These are phyloP conservation scores for Galerina marginata DNA, from an alignment of 768 basidiomycete species.

Conservation along the genomic window DNA sequence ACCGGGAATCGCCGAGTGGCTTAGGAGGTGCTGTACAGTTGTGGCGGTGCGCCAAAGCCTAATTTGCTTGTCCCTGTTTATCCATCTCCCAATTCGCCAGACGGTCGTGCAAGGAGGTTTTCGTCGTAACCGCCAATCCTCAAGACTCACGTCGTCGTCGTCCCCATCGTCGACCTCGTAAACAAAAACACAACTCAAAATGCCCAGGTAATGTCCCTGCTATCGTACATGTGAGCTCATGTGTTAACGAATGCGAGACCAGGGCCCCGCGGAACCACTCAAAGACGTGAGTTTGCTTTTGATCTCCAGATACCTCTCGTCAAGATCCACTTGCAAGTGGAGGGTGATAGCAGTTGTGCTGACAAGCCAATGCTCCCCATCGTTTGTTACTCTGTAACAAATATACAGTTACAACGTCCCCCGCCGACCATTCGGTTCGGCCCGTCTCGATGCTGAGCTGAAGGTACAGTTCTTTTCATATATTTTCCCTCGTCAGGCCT, in stretches of 20 bases:
- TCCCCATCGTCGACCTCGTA: constrained; percentile 35
- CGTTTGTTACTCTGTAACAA: constrained; percentile 43
- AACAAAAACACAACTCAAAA: constrained; percentile 55
- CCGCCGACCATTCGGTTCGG: constrained; percentile 94
- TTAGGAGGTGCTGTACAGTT: constrained; percentile 67
- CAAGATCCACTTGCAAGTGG: constrained; percentile 73
- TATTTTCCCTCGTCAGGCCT: neutral
- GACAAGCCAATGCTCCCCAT: constrained; percentile 70
- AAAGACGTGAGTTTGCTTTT: constrained; percentile 83
- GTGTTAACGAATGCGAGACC: constrained; percentile 38
- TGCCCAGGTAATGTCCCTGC: constrained; percentile 75
- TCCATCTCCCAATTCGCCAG: constrained; percentile 22
- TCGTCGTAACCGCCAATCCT: constrained; percentile 22
- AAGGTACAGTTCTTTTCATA: constrained; percentile 64
- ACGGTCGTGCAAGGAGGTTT: constrained; percentile 10
- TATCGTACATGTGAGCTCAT: constrained; percentile 4
- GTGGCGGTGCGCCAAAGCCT: constrained; percentile 41
- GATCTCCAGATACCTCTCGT: constrained; percentile 34
- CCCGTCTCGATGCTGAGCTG: constrained; percentile 98
- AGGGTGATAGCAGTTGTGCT: constrained; percentile 67
- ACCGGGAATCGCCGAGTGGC: constrained; percentile 71
- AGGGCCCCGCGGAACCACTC: constrained; percentile 92
- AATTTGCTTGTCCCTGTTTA: constrained; percentile 47
- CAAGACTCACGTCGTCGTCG: constrained; percentile 23
- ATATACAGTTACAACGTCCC: constrained; percentile 95